Base-by-base conservation (phyloP, 495 filamentous ascomycete species). In the Penicillium coprophilum region DNA sequence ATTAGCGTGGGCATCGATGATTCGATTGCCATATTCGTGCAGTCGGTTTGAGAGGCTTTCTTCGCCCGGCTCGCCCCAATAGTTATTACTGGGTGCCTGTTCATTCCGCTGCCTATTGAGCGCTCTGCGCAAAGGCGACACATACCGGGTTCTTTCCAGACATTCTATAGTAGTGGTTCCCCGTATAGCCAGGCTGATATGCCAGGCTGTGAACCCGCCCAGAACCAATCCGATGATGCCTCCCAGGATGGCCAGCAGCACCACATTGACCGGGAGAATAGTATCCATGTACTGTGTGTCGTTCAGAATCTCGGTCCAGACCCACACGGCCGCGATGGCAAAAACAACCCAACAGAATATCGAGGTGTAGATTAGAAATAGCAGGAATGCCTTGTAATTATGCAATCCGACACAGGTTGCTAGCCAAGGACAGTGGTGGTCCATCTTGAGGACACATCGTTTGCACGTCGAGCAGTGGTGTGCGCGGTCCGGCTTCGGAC, bases 361-460 rank as follows among this genome's bases (percentile, higher is more conserved):
- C 15, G 85, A 88, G 10, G 90, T 91, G 68, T 98, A 97, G 51
- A 95, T 87, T 24, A 98, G 80, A 72, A 98, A 98, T 9, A 97
- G 80, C 34, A 98, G 67, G 69, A 98, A 98, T 6, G 92, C 80
- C 71, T 97, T 97, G 78, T 97, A 96, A 73, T 97, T 98, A 63
- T 84, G 81, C 54, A 98, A 73, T 23, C 95, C 95, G 45, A 98
- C 88, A 67, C 94, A 98, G 3, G 90, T 97, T 19, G 95, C 94
- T 46, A 97, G 80, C 94, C 94, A 98, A 6, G 94, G 94, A 64
- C 94, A 98, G 75, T 98, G 94, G 71, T 98, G 94, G 70, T 98
- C 94, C 94, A 98, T 98, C 74, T 97, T 97, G 66, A 97, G 78
- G 11, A 98, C 93, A 69, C 94, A 98, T 58, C 87, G 85, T 53